A percentile compares a stretch with the other conserved stretches of the same genome.
Conservation (phyloP, 176 grass and related monocot species). For the Aegilops tauschii region DNA sequence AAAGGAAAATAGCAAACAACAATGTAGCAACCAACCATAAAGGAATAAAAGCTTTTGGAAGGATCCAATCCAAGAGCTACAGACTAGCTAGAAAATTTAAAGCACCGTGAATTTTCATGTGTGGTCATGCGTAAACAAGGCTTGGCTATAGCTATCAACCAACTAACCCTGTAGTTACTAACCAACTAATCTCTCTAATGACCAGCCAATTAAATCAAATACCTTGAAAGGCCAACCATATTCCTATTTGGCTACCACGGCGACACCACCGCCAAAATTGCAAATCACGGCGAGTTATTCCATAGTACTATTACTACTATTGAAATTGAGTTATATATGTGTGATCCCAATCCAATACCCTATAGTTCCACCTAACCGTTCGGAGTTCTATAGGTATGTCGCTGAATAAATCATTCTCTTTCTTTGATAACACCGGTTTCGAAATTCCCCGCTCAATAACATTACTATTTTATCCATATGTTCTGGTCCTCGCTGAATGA, state of each 20-base stretch:
- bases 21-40: background rate
- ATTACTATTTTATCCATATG: background rate
- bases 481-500: background rate
- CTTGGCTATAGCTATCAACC: constrained; percentile 20
- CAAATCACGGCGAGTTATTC: too few relatives aligned
- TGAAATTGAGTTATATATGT: too few relatives aligned
- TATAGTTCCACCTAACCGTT: too few relatives aligned
- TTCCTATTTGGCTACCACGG: background rate
- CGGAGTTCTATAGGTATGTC: too few relatives aligned
- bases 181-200: constrained; percentile 5
- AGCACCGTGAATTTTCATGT: background rate
- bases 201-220: background rate
- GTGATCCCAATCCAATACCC: too few relatives aligned
- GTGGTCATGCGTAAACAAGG: constrained; percentile 25
- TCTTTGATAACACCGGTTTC: too few relatives aligned
- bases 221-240: constrained; percentile 2
- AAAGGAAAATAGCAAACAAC: background rate
- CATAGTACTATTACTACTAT: too few relatives aligned
- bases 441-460: too few relatives aligned
- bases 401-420: too few relatives aligned
- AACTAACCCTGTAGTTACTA: constrained; percentile 11
- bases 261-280: too few relatives aligned
- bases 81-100: background rate
- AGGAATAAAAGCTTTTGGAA: background rate
- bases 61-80: constrained; percentile 1